Evolutionary conservation across 805 yeast species (phyloP), one percentile per base, ranked within the genome.

Genomic region (Kodamaea leandrae): DNA sequence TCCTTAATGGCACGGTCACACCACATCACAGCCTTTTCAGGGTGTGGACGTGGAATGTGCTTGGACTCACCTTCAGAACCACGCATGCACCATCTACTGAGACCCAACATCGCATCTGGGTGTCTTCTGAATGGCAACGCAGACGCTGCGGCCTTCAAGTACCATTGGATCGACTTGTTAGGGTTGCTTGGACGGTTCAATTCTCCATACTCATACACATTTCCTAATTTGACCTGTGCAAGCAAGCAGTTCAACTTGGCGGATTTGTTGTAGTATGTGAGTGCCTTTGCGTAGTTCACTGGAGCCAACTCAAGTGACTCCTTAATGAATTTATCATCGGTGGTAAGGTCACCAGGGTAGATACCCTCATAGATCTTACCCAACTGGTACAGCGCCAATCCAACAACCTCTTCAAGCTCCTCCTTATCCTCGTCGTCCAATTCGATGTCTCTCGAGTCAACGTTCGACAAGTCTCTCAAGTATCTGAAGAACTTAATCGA

Each of bases 21-120:
- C 74, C 74, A 69, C 54, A 58, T 58, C 14, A 64, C 50, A 1
- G 74, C 72, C 47, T 54, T 57, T 24, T 61, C 64, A 1, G 64
- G 67, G 36, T 60, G 60, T 5, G 69, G 63, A 15, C 45, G 43
- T 7, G 72, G 71, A 33, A 69, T 60, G 37, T 64, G 62, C 42
- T 61, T 66, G 39, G 62, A 57, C 16, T 46, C 48, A 7, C 68
- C 68, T 9, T 61, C 49, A 9, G 62, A 52, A 13, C 73, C 74
- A 30, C 45, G 48, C 43, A 68, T 48, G 38, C 55, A 58, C 75
- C 75, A 70, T 40, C 74, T 55, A 27, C 65, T 54, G 45, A 70
- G 59, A 0, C 75, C 75, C 37, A 68, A 49, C 71, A 69, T 67
- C 6, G 75, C 74, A 38, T 69, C 74, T 0, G 73, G 71, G 44